A percentile compares a stretch with the other conserved stretches of the same genome.
Evolutionary conservation across 2,329 filamentous ascomycete genomes (phyloP).

Genomic region (Westerdykella ornata): DNA sequence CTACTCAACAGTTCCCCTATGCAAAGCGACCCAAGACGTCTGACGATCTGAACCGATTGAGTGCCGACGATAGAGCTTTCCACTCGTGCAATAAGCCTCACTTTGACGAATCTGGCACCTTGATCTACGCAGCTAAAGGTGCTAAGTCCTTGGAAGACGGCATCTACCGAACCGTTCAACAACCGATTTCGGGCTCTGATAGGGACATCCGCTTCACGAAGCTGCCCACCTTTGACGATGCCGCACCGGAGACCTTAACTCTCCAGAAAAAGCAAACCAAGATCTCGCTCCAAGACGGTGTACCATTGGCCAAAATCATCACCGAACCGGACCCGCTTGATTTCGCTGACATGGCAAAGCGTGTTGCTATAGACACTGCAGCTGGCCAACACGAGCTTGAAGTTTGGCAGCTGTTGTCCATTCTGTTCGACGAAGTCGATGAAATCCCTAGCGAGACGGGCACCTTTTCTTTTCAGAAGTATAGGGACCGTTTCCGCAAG

Average conservation of each 20-base stretch:
- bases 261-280: slow-evolving; percentile 52
- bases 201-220: slow-evolving; percentile 60
- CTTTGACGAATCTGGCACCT: slow-evolving; percentile 68
- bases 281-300: slow-evolving; percentile 39
- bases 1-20: slow-evolving; percentile 69
- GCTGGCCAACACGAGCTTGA: slow-evolving; percentile 56
- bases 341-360: slow-evolving; percentile 47
- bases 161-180: slow-evolving; percentile 49
- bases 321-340: slow-evolving; percentile 45
- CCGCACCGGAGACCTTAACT: slow-evolving; percentile 49
- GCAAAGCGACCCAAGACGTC: slow-evolving; percentile 68
- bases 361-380: slow-evolving; percentile 33
- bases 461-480: slow-evolving; percentile 38
- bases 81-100: slow-evolving; percentile 69
- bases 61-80: slow-evolving; percentile 58
- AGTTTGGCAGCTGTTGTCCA: slow-evolving; percentile 79
- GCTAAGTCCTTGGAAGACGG: slow-evolving; percentile 41
- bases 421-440: slow-evolving; percentile 66
- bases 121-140: slow-evolving; percentile 56
- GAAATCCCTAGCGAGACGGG: slow-evolving; percentile 36
- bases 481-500: slow-evolving; percentile 40
- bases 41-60: slow-evolving; percentile 57
- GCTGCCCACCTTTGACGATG: slow-evolving; percentile 47
- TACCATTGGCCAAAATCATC: slow-evolving; percentile 54
- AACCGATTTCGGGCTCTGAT: slow-evolving; percentile 55